phyloP scores from a whole-genome alignment of 1,139 yeast species.

The Geotrichum fermentans region DNA sequence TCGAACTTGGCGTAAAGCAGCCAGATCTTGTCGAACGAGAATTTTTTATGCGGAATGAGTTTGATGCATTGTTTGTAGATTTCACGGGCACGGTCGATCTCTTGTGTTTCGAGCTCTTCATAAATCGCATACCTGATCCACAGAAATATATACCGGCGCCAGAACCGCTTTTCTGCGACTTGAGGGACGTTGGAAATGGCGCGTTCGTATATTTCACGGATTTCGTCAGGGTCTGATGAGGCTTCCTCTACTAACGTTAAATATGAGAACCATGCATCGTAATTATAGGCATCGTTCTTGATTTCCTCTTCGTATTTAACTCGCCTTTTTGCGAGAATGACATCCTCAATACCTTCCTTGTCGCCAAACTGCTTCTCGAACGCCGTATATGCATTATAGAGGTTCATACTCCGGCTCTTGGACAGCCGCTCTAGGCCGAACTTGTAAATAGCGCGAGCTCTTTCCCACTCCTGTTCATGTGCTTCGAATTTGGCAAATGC shows the following conservation, averaged over 20 bases:
- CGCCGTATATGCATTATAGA: slow-evolving; percentile 49
- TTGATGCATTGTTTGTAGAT: slow-evolving; percentile 50
- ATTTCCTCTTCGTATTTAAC: slow-evolving; percentile 51
- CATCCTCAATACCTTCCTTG: slow-evolving; percentile 48
- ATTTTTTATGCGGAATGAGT: slow-evolving; percentile 51
- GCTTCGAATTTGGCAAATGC: slow-evolving; percentile 76
- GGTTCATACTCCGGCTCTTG: slow-evolving; percentile 38
- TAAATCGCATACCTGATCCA: slow-evolving; percentile 66
- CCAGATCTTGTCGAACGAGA: slow-evolving; percentile 77
- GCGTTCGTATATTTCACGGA: slow-evolving; percentile 43
- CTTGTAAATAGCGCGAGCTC: slow-evolving; percentile 60
- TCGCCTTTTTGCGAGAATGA: slow-evolving; percentile 52
- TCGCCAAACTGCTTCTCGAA: slow-evolving; percentile 67
- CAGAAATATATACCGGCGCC: slow-evolving; percentile 66
- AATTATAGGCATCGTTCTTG: slow-evolving; percentile 49
- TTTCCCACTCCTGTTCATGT: slow-evolving; percentile 54
- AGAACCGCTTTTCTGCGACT: slow-evolving; percentile 38
- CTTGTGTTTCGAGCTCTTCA: slow-evolving; percentile 50
- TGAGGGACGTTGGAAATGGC: slow-evolving; percentile 46
- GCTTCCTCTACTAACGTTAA: slow-evolving; percentile 47
- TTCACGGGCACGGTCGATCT: slow-evolving; percentile 46
- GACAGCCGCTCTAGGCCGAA: slow-evolving; percentile 50
- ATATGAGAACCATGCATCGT: slow-evolving; percentile 80
- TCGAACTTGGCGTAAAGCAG: slow-evolving; percentile 66
- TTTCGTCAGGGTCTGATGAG: slow-evolving; percentile 30